phyloP scores from a whole-genome alignment of 257 asterid species.

The Avicennia marina region DNA sequence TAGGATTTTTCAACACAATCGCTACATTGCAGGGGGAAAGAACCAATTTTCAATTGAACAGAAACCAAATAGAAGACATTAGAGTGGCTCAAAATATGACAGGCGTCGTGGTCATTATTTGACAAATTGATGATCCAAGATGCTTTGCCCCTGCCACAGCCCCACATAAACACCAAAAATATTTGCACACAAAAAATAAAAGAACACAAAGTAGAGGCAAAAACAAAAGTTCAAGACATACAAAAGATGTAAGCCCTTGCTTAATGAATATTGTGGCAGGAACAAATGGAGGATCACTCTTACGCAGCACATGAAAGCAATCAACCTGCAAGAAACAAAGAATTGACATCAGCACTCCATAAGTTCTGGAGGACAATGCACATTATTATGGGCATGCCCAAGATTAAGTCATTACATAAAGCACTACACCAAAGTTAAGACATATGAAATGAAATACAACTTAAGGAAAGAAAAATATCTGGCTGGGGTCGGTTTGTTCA shows the following conservation, averaged over 20 bases:
- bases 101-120: too few relatives aligned
- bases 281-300: conserved; percentile 93
- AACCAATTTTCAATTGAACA: too few relatives aligned
- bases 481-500: too few relatives aligned
- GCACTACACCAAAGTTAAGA: too few relatives aligned
- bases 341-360: conserved; percentile 7
- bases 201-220: not conserved
- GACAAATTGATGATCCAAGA: not conserved
- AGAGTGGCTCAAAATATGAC: too few relatives aligned
- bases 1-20: too few relatives aligned
- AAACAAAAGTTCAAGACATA: conserved; percentile 35
- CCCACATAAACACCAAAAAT: too few relatives aligned
- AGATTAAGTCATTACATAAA: too few relatives aligned
- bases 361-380: conserved; percentile 1
- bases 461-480: not conserved
- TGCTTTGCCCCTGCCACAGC: not conserved
- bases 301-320: conserved; percentile 88
- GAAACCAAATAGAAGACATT: too few relatives aligned
- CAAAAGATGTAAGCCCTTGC: conserved; percentile 88
- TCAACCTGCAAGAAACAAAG: conserved; percentile 66
- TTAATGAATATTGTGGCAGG: conserved; percentile 73
- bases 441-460: not conserved
- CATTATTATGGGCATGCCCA: too few relatives aligned
- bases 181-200: too few relatives aligned
- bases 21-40: too few relatives aligned